Percentiles rank a stretch among this genome's conserved stretches.
These are phyloP conservation scores for Cocos nucifera DNA, from an alignment of 176 grass and related monocot species.

Conservation along the genomic window DNA sequence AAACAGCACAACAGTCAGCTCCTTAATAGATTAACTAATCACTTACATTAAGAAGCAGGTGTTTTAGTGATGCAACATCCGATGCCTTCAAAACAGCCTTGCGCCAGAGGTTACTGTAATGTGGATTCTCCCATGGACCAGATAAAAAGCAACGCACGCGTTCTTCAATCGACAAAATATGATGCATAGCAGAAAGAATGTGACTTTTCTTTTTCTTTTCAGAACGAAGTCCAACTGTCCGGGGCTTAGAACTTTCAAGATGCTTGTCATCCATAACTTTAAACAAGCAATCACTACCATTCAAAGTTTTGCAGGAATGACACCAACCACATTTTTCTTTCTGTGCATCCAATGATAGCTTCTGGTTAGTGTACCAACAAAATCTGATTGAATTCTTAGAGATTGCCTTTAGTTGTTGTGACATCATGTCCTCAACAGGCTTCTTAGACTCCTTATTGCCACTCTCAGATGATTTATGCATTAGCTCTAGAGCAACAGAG, in stretches of 20 bases:
- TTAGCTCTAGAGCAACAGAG: conserved; percentile 62
- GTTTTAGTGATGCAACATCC: conserved; percentile 50
- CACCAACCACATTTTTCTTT: conserved; percentile 99
- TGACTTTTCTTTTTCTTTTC: conserved; percentile 61
- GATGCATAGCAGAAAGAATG: conserved; percentile 44
- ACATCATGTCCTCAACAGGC: conserved; percentile 37
- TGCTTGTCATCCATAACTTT: conserved; percentile 33
- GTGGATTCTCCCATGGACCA: conserved; percentile 90
- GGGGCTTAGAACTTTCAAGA: conserved; percentile 25
- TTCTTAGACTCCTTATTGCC: conserved; percentile 66
- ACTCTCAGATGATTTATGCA: conserved; percentile 42
- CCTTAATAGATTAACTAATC: not conserved
- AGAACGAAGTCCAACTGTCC: conserved; percentile 19
- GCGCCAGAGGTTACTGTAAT: conserved; percentile 61
- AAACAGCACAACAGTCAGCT: not conserved
- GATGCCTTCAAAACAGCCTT: conserved; percentile 61
- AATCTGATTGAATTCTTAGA: conserved; percentile 57
- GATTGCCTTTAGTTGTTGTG: conserved; percentile 53
- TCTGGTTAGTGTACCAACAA: conserved; percentile 53
- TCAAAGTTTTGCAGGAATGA: conserved; percentile 60
- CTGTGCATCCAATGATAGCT: conserved; percentile 48
- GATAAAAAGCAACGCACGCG: conserved; percentile 61
- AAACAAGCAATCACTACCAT: conserved; percentile 65
- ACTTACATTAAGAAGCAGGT: conserved; percentile 72
- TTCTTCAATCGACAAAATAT: conserved; percentile 73